Percentiles rank a stretch among this genome's conserved stretches.
These are phyloP conservation scores for Apophysomyces trapeziformis DNA, from an alignment of 371 early-diverging fungal species.

Conservation along the genomic window DNA sequence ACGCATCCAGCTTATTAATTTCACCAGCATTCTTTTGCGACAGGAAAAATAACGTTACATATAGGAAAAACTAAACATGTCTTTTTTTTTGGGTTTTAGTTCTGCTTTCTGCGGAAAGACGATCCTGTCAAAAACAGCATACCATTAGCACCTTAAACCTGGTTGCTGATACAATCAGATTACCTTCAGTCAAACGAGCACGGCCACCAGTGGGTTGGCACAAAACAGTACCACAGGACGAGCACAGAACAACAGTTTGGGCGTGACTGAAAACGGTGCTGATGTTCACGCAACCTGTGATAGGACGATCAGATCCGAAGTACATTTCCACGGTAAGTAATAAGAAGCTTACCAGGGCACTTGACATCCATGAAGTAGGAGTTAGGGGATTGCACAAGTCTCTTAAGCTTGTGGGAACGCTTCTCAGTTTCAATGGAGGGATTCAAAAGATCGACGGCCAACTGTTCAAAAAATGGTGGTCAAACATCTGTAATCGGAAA, in stretches of 20 bases:
- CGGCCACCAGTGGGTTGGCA: conserved; percentile 99
- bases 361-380: conserved; percentile 99
- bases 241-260: conserved; percentile 96
- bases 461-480: conserved; percentile 53
- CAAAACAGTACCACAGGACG: conserved; percentile 91
- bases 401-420: conserved; percentile 97
- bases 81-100: conserved; percentile 23
- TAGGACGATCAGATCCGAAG: neutral
- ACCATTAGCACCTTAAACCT: neutral
- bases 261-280: conserved; percentile 98
- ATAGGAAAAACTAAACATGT: neutral
- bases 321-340: neutral
- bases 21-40: no score
- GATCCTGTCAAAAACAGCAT: conserved; percentile 26
- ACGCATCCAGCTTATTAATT: no score
- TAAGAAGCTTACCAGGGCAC: conserved; percentile 80
- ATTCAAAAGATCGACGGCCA: conserved; percentile 98
- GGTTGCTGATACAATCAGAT: neutral
- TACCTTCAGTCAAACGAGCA: conserved; percentile 91
- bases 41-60: no score
- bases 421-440: conserved; percentile 93
- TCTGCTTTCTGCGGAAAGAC: conserved; percentile 56
- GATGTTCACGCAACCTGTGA: conserved; percentile 88
- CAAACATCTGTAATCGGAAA: no score
- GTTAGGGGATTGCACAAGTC: conserved; percentile 98